Evolutionary conservation across 208 protist species (phyloP), one percentile per base, ranked within the genome.

Genomic region (Porcisia deanei): DNA sequence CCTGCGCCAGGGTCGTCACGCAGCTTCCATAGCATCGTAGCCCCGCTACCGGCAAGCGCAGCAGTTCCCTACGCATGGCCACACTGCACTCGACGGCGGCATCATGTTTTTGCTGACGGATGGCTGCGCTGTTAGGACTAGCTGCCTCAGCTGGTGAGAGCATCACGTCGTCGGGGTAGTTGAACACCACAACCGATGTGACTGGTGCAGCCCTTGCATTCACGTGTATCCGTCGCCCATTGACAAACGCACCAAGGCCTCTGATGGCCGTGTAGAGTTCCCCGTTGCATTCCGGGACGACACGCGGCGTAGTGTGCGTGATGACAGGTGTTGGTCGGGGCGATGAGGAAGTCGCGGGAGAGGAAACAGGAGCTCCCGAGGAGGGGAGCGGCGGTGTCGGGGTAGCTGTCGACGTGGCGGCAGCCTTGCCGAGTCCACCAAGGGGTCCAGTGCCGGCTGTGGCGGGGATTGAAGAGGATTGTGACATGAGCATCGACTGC

Each of bases 261-360:
- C 82, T 78, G 58, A 94, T 86, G 20, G 89, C 92, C 18, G 86
- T 90, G 78, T 88, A 95, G 68, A 95, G 71, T 72, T 96, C 92
- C 3, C 88, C 88, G 39, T 76, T 57, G 71, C 79, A 81, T 75
- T 89, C 71, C 60, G 75, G 69, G 57, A 84, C 57, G 37, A 64
- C 65, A 52, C 75, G 61, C 45, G 63, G 59, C 60, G 41, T 73
- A 37, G 71, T 58, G 64, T 58, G 54, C 45, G 61, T 69, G 39
- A 65, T 69, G 25, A 22, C 9, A 59, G 60, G 66, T 41, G 43
- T 49, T n/a, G 14, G 18, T 10, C n/a, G 66, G 37, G 76, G 14
- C 39, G 39, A 4, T 7, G 73, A 14, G n/a, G 54, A n/a, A 41
- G 47, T 43, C 39, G 61, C 57, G 25, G 57, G 25, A 1, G 4